Conservation (phyloP, 1,139 yeast genomes). For the Candida glucosophila region DNA sequence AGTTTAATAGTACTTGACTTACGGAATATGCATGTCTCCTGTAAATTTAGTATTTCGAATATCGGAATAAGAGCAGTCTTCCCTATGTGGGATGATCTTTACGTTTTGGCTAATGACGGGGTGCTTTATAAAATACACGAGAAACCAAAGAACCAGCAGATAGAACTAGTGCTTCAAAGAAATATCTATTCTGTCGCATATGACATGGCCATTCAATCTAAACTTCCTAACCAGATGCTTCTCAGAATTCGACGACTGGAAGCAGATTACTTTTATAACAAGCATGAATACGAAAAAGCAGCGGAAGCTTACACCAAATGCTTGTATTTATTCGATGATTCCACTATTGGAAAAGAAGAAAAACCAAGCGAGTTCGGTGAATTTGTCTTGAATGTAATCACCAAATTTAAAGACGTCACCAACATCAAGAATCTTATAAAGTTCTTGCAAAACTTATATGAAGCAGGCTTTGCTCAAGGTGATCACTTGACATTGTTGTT, state of each 20-base stretch:
- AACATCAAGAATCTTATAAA: constrained; percentile 58
- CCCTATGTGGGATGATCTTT: constrained; percentile 46
- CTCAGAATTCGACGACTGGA: constrained; percentile 53
- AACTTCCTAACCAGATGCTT: constrained; percentile 28
- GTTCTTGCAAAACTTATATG: constrained; percentile 54
- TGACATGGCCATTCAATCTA: constrained; percentile 48
- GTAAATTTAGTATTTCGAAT: constrained; percentile 58
- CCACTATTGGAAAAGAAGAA: constrained; percentile 3
- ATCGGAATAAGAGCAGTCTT: constrained; percentile 49
- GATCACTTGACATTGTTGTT: constrained; percentile 79
- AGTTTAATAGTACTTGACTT: constrained; percentile 56
- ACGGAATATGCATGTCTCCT: constrained; percentile 60
- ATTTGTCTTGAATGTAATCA: constrained; percentile 69
- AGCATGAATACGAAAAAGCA: constrained; percentile 60
- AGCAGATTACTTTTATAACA: constrained; percentile 65
- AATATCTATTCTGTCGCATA: constrained; percentile 71
- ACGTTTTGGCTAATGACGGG: constrained; percentile 68
- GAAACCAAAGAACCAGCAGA: constrained; percentile 54
- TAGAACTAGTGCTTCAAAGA: constrained; percentile 63
- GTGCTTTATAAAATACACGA: constrained; percentile 61
- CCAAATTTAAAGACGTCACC: constrained; percentile 79
- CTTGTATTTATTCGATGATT: constrained; percentile 15
- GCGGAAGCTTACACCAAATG: constrained; percentile 55
- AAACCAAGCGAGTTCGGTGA: constrained; percentile 24
- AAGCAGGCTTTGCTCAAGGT: constrained; percentile 44